phyloP scores from a whole-genome alignment of 2,329 filamentous ascomycete species.

The Immersiporthe knoxdaviesiana region DNA sequence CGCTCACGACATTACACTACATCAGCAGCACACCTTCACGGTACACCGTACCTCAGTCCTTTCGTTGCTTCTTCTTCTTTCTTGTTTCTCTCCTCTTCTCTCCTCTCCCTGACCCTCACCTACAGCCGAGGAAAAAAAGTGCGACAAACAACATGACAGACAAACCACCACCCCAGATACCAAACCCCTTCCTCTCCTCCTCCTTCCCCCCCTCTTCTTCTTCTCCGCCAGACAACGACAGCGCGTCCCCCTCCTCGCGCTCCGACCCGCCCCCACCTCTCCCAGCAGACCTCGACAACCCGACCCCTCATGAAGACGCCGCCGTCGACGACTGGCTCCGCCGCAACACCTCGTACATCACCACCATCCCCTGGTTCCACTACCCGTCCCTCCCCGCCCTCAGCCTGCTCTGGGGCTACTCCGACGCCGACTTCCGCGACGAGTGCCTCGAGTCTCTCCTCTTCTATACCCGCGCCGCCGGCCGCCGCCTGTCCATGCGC shows the following conservation, averaged over 20 bases:
- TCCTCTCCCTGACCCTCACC: no score
- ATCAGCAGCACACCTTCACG: no score
- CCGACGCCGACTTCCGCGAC: constrained; percentile 24
- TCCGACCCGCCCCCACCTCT: constrained; percentile 24
- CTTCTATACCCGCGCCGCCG: constrained; percentile 27
- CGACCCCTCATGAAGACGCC: constrained; percentile 22
- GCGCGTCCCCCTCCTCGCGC: neutral
- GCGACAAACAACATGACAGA: constrained; percentile 5
- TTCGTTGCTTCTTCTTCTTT: neutral
- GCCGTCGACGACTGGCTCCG: constrained; percentile 26
- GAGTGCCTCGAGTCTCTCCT: constrained; percentile 26
- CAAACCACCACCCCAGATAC: constrained; percentile 1
- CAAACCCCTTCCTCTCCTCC: constrained; percentile 4
- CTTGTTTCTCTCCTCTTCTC: neutral
- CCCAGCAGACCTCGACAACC: constrained; percentile 24
- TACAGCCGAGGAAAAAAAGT: neutral
- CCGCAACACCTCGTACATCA: constrained; percentile 26
- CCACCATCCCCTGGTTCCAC: constrained; percentile 27
- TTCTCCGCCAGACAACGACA: neutral
- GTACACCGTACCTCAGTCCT: neutral
- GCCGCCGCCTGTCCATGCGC: constrained; percentile 21
- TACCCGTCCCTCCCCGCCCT: constrained; percentile 25
- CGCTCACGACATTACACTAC: neutral
- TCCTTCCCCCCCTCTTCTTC: neutral
- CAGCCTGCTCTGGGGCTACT: constrained; percentile 28